phyloP scores from a whole-genome alignment of 805 yeast genomes.

The Ogataea naganishii region DNA sequence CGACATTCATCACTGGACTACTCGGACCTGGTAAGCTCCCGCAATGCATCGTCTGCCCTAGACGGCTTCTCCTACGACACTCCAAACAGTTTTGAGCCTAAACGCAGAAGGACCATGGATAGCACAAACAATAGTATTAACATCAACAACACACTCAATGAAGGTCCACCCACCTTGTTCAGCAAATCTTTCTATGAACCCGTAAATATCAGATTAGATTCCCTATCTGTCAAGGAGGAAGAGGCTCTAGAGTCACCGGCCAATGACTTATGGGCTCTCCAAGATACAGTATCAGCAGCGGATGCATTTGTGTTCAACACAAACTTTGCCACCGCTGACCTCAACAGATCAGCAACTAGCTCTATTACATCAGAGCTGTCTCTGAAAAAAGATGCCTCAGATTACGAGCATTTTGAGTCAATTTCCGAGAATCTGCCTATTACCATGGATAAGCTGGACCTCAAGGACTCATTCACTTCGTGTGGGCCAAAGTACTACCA shows the following conservation, averaged over 20 bases:
- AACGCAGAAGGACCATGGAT: no score
- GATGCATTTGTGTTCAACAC: no score
- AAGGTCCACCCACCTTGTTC: not conserved
- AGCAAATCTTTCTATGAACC: not conserved
- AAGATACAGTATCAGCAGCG: no score
- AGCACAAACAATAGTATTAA: not conserved
- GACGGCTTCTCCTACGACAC: no score
- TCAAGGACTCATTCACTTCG: slow-evolving; percentile 4
- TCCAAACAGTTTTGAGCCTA: no score
- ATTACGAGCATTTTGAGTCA: slow-evolving; percentile 16
- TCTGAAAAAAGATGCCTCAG: slow-evolving; percentile 10
- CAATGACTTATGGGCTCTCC: no score
- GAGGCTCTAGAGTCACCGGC: no score
- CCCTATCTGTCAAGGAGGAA: no score
- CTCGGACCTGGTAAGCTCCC: no score
- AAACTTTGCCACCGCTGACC: no score
- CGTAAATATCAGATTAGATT: not conserved
- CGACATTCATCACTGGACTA: no score
- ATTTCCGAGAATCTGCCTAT: slow-evolving; percentile 11
- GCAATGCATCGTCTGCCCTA: no score
- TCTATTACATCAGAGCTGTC: slow-evolving; percentile 14
- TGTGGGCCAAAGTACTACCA: slow-evolving; percentile 19
- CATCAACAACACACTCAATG: not conserved
- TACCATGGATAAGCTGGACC: slow-evolving; percentile 8
- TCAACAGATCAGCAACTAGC: slow-evolving; percentile 7